Base-by-base conservation (phyloP, 2,329 filamentous ascomycete species). In the Exophiala calicioides region DNA sequence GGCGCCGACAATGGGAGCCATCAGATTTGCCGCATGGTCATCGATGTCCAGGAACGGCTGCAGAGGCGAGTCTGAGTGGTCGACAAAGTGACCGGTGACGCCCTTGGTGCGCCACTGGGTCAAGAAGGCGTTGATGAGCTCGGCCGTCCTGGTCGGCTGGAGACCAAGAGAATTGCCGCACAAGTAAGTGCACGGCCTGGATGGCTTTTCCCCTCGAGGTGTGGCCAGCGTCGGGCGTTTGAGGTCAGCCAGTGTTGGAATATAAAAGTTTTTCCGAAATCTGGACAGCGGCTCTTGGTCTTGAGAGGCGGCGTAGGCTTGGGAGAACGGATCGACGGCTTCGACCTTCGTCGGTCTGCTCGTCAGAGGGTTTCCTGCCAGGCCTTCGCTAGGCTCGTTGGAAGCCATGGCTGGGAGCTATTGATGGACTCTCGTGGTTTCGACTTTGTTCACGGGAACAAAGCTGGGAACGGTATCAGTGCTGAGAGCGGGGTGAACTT, bases 131-230 rank as follows among this genome's bases (percentile, higher is more conserved):
- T 83, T 73, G 52, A 95, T 70, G 53, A 88, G 83, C 12, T 76
- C 70, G 13, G 78, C 74, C 0, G 84, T 82, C 10, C 78, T 78
- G 52, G 79, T 81, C 33, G 90, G 89, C 65, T 95, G 90, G 3
- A 91, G 79, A 27, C 90, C 90, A 1, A 95, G 78, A 0, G 89
- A 95, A 71, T 95, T 95, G 46, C 90, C 90, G 57, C 89, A 91
- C 54, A 96, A 82, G 67, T 95, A 96, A 49, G 88, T 84, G 10
- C 60, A 59, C 15, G 55, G 59, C n/a, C 68, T 59, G 30, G 68
- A 65, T 1, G 64, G 65, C 33, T 66, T 58, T 49, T 67, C 62
- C 4, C 58, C 57, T 15, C 50, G 49, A 43, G 65, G 60, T 55
- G 68, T 68, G 5, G 60, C 66, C 7, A 87, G 65, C 0, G 76